These are phyloP conservation scores for Helenozyma rhizophorensis DNA, from an alignment of 805 yeast species.

Conservation along the genomic window DNA sequence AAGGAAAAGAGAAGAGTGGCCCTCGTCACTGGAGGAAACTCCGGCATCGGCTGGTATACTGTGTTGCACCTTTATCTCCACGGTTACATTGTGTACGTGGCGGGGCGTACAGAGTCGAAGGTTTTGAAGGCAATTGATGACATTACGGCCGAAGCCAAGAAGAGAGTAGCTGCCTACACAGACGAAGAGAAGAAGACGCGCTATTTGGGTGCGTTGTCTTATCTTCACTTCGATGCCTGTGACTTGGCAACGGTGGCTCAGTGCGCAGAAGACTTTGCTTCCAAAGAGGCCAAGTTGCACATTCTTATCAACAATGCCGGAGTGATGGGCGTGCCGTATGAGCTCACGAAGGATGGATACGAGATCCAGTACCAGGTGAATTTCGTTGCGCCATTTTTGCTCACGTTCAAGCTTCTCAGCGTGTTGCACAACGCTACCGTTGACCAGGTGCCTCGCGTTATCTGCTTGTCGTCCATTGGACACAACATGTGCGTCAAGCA, in stretches of 20 bases:
- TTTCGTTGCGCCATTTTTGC: constrained; percentile 29
- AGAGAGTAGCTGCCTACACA: constrained; percentile 20
- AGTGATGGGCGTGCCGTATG: constrained; percentile 35
- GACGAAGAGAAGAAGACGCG: constrained; percentile 23
- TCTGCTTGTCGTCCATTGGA: constrained; percentile 30
- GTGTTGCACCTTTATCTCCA: constrained; percentile 36
- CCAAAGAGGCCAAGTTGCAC: constrained; percentile 25
- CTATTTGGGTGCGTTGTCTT: constrained; percentile 9
- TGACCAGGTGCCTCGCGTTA: constrained; percentile 23
- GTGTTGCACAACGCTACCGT: constrained; percentile 17
- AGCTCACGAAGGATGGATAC: constrained; percentile 31
- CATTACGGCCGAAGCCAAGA: constrained; percentile 29
- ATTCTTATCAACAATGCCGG: constrained; percentile 40
- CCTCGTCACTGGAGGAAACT: constrained; percentile 37
- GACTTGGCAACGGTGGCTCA: constrained; percentile 12
- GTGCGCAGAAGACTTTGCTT: constrained; percentile 20
- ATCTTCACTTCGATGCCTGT: constrained; percentile 14
- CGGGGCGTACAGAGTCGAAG: constrained; percentile 31
- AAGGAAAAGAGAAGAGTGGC: constrained; percentile 23
- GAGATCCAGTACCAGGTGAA: constrained; percentile 42
- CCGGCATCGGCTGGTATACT: constrained; percentile 40
- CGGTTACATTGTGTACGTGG: constrained; percentile 34
- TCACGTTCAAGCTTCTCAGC: constrained; percentile 28
- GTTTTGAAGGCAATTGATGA: constrained; percentile 30
- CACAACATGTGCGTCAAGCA: constrained; percentile 24